Evolutionary conservation across 257 asterid genomes (phyloP).

Genomic region (Solanum gracilifrons): DNA sequence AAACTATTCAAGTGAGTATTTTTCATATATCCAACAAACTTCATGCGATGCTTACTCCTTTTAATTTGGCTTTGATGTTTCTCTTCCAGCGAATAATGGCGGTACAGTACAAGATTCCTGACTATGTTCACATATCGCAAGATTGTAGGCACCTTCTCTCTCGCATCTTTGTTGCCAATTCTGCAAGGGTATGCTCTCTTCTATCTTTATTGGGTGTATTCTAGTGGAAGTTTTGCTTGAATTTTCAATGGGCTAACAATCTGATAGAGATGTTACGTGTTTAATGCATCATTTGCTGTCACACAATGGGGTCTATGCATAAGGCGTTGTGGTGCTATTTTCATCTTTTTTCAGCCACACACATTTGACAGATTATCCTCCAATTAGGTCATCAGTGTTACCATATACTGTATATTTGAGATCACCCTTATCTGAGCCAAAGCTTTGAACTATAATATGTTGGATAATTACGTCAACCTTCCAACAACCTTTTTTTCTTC

Average conservation of each 20-base stretch:
- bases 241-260: neutral
- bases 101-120: slow-evolving; percentile 73
- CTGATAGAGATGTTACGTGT: neutral
- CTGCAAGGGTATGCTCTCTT: slow-evolving; percentile 35
- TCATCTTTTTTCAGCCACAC: neutral
- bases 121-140: slow-evolving; percentile 79
- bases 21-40: neutral
- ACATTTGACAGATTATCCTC: neutral
- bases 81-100: slow-evolving; percentile 66
- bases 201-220: neutral
- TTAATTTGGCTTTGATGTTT: slow-evolving; percentile 5
- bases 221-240: neutral
- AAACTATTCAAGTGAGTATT: slow-evolving; percentile 57
- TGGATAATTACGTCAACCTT: neutral
- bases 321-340: neutral
- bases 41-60: neutral
- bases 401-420: neutral
- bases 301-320: neutral
- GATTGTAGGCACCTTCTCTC: slow-evolving; percentile 82
- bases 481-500: neutral
- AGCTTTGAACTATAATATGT: neutral
- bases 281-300: neutral
- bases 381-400: neutral
- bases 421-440: neutral
- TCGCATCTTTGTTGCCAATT: slow-evolving; percentile 62